Percentiles rank a stretch among this genome's conserved stretches.
Conservation (phyloP, 2,329 filamentous ascomycete genomes). For the Raffaelea deltoideospora region DNA sequence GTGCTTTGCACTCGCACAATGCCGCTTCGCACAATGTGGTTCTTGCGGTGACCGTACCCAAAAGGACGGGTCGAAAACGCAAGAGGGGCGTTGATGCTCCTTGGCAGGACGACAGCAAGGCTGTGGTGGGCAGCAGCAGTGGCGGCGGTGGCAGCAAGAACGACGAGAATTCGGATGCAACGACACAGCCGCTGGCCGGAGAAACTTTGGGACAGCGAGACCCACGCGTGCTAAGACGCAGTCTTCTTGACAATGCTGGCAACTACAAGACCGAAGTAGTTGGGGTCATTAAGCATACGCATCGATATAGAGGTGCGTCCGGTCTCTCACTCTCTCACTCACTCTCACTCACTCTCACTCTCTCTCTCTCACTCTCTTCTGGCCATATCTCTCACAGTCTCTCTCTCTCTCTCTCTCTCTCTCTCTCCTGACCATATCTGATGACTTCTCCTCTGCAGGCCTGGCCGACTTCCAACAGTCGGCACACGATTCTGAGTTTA, state of each 20-base stretch:
- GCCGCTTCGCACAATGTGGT: conserved; percentile 69
- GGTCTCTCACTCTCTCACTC: too few species aligned
- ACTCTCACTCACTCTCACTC: too few species aligned
- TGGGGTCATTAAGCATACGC: conserved; percentile 61
- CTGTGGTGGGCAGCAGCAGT: background rate
- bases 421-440: background rate
- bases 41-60: conserved; percentile 75
- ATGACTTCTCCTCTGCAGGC: conserved; percentile 19
- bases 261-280: conserved; percentile 55
- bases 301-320: conserved; percentile 62
- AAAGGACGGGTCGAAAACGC: conserved; percentile 70
- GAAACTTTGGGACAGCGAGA: conserved; percentile 23
- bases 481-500: conserved; percentile 51
- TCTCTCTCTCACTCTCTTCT: background rate
- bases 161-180: background rate
- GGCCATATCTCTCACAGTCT: background rate
- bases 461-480: conserved; percentile 81
- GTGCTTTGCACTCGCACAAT: conserved; percentile 63
- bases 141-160: background rate
- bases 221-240: conserved; percentile 41
- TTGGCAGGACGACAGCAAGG: conserved; percentile 31
- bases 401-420: background rate
- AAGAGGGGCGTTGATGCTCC: conserved; percentile 62
- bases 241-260: conserved; percentile 54
- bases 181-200: background rate